A percentile compares a stretch with the other conserved stretches of the same genome.
phyloP scores from a whole-genome alignment of 1,284 basidiomycete species.

The Pseudozyma sp. region DNA sequence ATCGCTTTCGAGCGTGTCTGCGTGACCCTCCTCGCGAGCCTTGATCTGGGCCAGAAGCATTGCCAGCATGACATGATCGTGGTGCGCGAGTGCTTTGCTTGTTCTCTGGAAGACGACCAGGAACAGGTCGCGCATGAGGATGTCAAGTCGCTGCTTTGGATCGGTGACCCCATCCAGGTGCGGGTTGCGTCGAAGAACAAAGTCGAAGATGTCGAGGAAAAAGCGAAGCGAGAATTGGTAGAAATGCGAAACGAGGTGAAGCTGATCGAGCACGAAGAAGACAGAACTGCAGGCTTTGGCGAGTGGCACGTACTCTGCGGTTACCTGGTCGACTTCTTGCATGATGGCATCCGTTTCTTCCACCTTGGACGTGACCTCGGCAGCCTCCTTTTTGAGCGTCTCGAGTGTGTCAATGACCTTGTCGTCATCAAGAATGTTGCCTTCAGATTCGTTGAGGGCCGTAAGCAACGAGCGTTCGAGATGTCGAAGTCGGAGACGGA shows the following conservation, averaged over 20 bases:
- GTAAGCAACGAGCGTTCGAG: constrained; percentile 93
- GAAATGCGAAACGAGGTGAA: constrained; percentile 94
- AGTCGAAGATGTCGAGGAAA: constrained; percentile 99
- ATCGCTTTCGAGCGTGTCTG: constrained; percentile 75
- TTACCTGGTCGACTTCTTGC: constrained; percentile 95
- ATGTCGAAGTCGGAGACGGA: constrained; percentile 89
- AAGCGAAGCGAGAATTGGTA: constrained; percentile 98
- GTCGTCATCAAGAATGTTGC: constrained; percentile 98
- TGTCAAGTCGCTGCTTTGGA: constrained; percentile 79
- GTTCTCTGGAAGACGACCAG: constrained; percentile 88
- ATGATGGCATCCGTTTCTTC: constrained; percentile 96
- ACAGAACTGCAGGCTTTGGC: constrained; percentile 96
- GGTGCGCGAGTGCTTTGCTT: constrained; percentile 88
- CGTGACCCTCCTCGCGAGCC: constrained; percentile 72
- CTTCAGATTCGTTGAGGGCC: constrained; percentile 94
- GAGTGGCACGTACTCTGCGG: constrained; percentile 90
- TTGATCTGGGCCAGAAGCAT: constrained; percentile 91
- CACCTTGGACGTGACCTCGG: constrained; percentile 95
- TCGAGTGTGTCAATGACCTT: constrained; percentile 98
- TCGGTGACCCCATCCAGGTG: constrained; percentile 84
- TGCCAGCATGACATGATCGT: constrained; percentile 90
- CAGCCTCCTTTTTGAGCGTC: constrained; percentile 95
- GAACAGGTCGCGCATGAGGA: constrained; percentile 92
- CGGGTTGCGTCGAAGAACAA: constrained; percentile 89
- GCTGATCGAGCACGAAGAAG: constrained; percentile 96